A percentile compares a stretch with the other conserved stretches of the same genome.
phyloP scores from a whole-genome alignment of 2,329 filamentous ascomycete species.

The Ramichloridium luteum region DNA sequence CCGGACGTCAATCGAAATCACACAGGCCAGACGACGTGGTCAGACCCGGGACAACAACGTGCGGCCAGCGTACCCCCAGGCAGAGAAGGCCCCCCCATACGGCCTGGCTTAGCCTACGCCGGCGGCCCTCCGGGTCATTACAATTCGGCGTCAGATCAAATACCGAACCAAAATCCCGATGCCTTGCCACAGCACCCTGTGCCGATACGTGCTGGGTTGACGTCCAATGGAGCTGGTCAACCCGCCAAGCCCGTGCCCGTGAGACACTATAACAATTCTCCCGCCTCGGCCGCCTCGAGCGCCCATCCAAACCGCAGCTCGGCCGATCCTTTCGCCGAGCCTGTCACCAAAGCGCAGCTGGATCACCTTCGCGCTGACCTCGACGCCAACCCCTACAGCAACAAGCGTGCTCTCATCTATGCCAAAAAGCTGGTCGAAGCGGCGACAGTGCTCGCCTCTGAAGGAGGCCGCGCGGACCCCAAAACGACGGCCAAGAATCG shows the following conservation, averaged over 20 bases:
- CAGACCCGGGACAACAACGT: conserved; percentile 16
- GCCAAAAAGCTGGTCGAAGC: conserved; percentile 82
- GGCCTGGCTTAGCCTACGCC: too few species aligned
- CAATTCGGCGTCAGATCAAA: conserved; percentile 3
- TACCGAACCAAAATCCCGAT: conserved; percentile 35
- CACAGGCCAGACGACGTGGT: conserved; percentile 14
- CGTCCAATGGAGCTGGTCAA: conserved; percentile 23
- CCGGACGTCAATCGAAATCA: conserved; percentile 12
- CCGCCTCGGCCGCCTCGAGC: conserved; percentile 26
- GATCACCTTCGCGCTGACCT: conserved; percentile 59
- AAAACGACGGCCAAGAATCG: conserved; percentile 51
- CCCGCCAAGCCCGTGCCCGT: conserved; percentile 38
- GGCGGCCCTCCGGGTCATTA: too few species aligned
- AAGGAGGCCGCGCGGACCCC: conserved; percentile 59
- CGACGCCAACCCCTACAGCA: conserved; percentile 60
- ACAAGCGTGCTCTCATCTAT: conserved; percentile 56
- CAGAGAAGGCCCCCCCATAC: too few species aligned
- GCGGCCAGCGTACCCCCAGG: too few species aligned
- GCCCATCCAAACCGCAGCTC: conserved; percentile 16
- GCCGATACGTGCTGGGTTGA: conserved; percentile 39
- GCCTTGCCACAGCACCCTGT: conserved; percentile 43
- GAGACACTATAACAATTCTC: conserved; percentile 37
- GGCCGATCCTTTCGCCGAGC: conserved; percentile 23
- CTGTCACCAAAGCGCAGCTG: conserved; percentile 67
- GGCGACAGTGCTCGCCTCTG: conserved; percentile 63